Conservation (phyloP, 129 eudicot species). For the Flaveria bidentis region DNA sequence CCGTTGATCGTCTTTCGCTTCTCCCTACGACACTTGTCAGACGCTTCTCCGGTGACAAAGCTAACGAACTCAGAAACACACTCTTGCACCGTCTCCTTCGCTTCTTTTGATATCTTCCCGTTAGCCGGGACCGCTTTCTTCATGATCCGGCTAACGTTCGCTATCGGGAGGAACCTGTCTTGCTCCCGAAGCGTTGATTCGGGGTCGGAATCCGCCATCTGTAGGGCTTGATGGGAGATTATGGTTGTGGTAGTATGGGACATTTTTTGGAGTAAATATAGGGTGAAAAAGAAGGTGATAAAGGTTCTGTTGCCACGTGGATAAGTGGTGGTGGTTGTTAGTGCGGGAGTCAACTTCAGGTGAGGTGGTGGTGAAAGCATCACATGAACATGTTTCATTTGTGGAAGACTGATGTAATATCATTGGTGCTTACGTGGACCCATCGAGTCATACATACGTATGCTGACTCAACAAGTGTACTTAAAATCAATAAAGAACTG, state of each 20-base stretch:
- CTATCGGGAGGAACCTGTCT: conserved; percentile 5
- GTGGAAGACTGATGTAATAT: no score
- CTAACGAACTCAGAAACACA: conserved; percentile 1
- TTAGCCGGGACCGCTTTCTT: conserved; percentile 3
- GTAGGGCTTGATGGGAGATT: no score
- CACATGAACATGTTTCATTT: no score
- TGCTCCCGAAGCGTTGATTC: conserved; percentile 11
- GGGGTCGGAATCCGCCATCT: not conserved
- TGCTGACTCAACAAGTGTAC: no score
- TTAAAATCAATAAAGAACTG: no score
- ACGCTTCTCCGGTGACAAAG: conserved; percentile 1
- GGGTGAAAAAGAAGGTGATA: no score
- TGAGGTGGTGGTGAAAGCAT: not conserved
- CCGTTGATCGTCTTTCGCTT: conserved; percentile 15
- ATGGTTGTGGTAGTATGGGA: no score
- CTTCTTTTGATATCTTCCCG: conserved; percentile 1
- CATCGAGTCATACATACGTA: no score
- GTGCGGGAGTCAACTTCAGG: conserved; percentile 11
- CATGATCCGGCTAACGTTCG: conserved; percentile 13
- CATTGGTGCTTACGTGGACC: no score
- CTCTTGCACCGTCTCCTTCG: conserved; percentile 4
- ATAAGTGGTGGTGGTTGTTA: not conserved
- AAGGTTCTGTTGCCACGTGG: not conserved
- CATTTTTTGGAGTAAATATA: not conserved
- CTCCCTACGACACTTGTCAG: conserved; percentile 16